Base-by-base conservation (phyloP, 495 filamentous ascomycete species). In the Jackrogersella multiformis region DNA sequence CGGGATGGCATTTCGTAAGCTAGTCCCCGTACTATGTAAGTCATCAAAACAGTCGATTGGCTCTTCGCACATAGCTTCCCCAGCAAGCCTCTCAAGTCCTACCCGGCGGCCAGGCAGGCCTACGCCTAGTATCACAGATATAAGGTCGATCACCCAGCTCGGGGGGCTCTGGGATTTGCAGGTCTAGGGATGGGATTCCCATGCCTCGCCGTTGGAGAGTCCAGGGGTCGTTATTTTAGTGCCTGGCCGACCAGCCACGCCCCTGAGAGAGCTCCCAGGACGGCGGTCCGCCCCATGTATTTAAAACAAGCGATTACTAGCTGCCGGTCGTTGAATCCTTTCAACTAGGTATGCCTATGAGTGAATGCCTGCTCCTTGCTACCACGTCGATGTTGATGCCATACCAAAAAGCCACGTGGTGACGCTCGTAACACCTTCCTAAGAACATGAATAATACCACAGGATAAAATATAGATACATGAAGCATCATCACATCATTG, bases 371-470 rank as follows among this genome's bases (percentile, higher is more conserved):
- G 30, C 30, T 36, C 26, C 42, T 48, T 48, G 23, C 30, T 38
- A 26, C 23, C 30, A 49, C 13, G 42, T 44, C 32, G 26, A 20
- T 23, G 24, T 8, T 13, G 26, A 30, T 30, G 26, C 26, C 7
- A 4, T 30, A 30, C 24, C 16, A 21, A 13, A 20, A 28, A 34
- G 2, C 46, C 58, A 61, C 58, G 58, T 54, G 58, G 58, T 45
- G 38, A 16, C 10, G 36, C 48, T 35, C 38, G 58, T 61, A 35
- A 41, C 58, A 61, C 58, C 36, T 61, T 61, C 58, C 48, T 36
- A 24, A 41, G 1, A 9, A 13, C 36, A 24, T 38, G 2, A 4
- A 13, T 42, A 20, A 38, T 26, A 30, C n/a, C 23, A 41, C 10
- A 48, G 16, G 10, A 36, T 13, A 32, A 12, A 20, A 16, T 9